Evolutionary conservation across 208 protist species (phyloP), one percentile per base, ranked within the genome.

Genomic region (Giardia duodenalis): DNA sequence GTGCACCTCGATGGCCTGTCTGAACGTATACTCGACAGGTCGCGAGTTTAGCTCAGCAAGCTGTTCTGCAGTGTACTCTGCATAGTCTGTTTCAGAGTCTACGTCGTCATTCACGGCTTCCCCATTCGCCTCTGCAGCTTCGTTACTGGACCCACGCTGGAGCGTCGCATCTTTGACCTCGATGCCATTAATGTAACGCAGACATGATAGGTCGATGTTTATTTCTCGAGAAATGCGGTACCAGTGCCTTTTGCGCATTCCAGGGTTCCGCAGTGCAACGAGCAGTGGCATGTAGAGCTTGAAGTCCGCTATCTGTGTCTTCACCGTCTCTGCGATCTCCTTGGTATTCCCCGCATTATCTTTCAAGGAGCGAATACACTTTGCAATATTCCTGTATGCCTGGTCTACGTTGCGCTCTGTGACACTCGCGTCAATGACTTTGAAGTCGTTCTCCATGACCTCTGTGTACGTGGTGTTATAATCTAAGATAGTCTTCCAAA

Each of bases 231-330:
- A 45, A 2, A 94, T 44, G 4, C 89, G 86, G 30, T 94, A 91
- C 95, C 95, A 96, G 91, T 96, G 95, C 10, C 95, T 86, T 45
- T 94, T 93, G 39, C 93, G 48, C 47, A 96, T 93, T 10, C 94
- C 95, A 45, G 94, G 93, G 46, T 95, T 95, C 39, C 92, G 86
- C 0, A 95, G 10, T 19, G 86, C 46, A 0, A 0, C 30, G 22
- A 95, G 44, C 2, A 95, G 10, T 10, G 92, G 92, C 42, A 95
- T 22, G 22, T 93, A 47, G 4, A 30, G 44, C 47, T 94, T 92
- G 92, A 95, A 94, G 0, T 93, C 94, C 87, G 98, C 97, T 43
- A 99, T 97, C 86, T 97, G 95, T 48, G 98, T 97, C 93, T 97
- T 96, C 42, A 98, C 94, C 76, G 95, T 95, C 67, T 95, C 95